Evolutionary conservation across 768 basidiomycete genomes (phyloP).

Genomic region (Phylloporus arenicola): DNA sequence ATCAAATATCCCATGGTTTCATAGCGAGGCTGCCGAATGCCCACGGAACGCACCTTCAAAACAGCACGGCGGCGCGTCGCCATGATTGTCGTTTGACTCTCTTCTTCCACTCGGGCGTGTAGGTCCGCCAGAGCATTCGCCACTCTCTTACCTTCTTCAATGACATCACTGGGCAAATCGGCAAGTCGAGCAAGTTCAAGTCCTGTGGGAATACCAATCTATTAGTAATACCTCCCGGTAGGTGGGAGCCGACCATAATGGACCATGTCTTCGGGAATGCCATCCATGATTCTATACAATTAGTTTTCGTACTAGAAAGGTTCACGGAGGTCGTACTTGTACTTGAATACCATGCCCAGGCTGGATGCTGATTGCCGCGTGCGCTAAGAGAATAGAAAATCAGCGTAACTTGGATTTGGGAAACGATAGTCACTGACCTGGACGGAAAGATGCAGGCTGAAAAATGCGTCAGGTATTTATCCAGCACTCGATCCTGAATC

Average conservation of each 20-base stretch:
- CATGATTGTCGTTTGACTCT: slow-evolving; percentile 57
- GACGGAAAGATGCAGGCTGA: slow-evolving; percentile 76
- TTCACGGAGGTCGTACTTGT: slow-evolving; percentile 47
- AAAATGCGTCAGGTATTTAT: neutral
- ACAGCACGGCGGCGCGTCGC: slow-evolving; percentile 62
- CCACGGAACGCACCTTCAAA: slow-evolving; percentile 46
- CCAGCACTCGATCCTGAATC: neutral
- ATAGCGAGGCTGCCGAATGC: neutral
- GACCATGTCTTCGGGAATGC: slow-evolving; percentile 51
- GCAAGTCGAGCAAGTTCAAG: slow-evolving; percentile 85
- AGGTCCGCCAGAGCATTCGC: slow-evolving; percentile 54
- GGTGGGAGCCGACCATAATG: slow-evolving; percentile 59
- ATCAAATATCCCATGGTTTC: neutral
- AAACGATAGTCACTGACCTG: slow-evolving; percentile 43
- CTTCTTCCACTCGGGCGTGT: slow-evolving; percentile 51
- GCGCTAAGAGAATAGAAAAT: slow-evolving; percentile 35
- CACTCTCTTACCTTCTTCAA: slow-evolving; percentile 57
- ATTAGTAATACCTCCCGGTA: neutral
- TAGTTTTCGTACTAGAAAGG: neutral
- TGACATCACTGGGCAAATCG: slow-evolving; percentile 71
- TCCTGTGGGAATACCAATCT: slow-evolving; percentile 43
- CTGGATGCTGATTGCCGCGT: slow-evolving; percentile 47
- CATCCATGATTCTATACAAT: slow-evolving; percentile 62
- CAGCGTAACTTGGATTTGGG: neutral
- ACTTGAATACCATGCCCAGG: slow-evolving; percentile 71